phyloP scores from a whole-genome alignment of 2,329 filamentous ascomycete genomes.

The Pyrenochaeta sp. region DNA sequence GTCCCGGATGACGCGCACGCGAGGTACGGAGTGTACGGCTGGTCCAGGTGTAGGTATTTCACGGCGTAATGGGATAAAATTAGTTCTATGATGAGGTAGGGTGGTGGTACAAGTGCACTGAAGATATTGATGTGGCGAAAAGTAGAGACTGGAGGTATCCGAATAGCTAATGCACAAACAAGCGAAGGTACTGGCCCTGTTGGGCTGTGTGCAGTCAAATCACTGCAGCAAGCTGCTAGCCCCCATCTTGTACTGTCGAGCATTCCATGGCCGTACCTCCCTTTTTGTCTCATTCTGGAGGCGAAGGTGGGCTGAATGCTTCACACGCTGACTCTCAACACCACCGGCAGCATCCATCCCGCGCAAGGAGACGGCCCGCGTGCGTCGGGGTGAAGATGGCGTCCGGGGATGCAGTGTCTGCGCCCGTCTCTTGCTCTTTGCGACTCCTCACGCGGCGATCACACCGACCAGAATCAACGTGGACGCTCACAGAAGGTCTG shows the following conservation, averaged over 20 bases:
- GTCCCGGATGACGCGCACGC: constrained; percentile 18
- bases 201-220: neutral
- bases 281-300: constrained; percentile 2
- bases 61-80: constrained; percentile 13
- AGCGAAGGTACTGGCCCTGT: neutral
- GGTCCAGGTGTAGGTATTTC: constrained; percentile 26
- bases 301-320: constrained; percentile 3
- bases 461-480: constrained; percentile 22
- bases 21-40: constrained; percentile 27
- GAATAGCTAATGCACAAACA: neutral
- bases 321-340: constrained; percentile 8
- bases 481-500: constrained; percentile 17
- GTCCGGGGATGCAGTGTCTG: neutral
- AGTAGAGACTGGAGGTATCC: neutral
- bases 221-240: neutral
- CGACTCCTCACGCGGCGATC: constrained; percentile 12
- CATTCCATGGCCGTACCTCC: neutral
- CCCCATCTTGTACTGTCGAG: constrained; percentile 5
- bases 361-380: constrained; percentile 10
- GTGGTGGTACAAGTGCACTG: constrained; percentile 2
- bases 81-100: constrained; percentile 8
- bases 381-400: constrained; percentile 7
- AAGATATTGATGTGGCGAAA: neutral
- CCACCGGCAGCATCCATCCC: constrained; percentile 5
- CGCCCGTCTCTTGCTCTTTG: neutral